Evolutionary conservation across 441 rosid genomes (phyloP), one percentile per base, ranked within the genome.

Genomic region (Euphorbia neoarborescens): DNA sequence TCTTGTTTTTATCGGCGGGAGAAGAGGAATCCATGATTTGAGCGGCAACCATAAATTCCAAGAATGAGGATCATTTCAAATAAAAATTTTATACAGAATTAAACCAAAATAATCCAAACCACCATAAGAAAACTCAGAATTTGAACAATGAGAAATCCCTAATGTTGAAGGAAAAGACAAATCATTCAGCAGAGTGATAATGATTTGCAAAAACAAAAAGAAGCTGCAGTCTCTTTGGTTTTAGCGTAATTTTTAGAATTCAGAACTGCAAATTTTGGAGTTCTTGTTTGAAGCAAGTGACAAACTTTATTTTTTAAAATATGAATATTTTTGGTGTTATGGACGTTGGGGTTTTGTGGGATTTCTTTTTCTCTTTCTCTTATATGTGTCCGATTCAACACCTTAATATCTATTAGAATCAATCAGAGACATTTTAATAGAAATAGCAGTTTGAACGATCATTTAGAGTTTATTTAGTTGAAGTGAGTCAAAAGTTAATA

Each of bases 1-100:
- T 54, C 34, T 22, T 69, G 25, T 61, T 74, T 56, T 70, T 67
- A 27, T 65, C 75, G 30, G 32, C 61, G 66, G 78, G 70, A 42
- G 67, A 25, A 12, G 71, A 66, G n/a, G 34, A 68, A 53, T 73
- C 77, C 68, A 68, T 73, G 5, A 57, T 32, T 65, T 51, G 64
- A 27, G 44, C 27, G 40, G 53, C 2, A 11, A 40, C 61, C 64
- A 58, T 57, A 25, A 25, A 11, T 53, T 24, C 17, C 25, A 69
- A 44, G n/a, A 69, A 40, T n/a, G 42, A 59, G 48, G 44, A 70
- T 59, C 72, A 62, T 64, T 70, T 71, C 66, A 10, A 44, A 6
- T 28, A 58, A 66, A n/a, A 66, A 50, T 19, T 66, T 20, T 66
- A 66, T 30, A 48, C 35, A n/a, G 14, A 50, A 38, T 32, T 4